Base-by-base conservation (phyloP, 2,329 filamentous ascomycete species). In the Alternaria sp. region DNA sequence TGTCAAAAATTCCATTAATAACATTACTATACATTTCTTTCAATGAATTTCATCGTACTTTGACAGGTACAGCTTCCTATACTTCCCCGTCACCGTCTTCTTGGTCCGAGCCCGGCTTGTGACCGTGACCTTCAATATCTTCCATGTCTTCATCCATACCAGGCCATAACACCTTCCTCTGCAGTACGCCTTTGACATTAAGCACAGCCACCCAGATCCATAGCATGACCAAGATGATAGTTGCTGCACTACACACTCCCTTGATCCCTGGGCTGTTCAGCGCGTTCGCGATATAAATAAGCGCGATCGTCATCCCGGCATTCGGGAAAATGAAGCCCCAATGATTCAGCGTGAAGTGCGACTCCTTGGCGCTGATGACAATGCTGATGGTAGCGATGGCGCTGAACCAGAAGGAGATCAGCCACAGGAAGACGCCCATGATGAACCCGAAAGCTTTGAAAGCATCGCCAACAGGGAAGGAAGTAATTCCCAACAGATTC, bases 261-360 rank as follows among this genome's bases (percentile, higher is more conserved):
- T 68, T 83, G 71, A 89, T 77, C 0, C 80, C 84, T 0, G 78
- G 59, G 63, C 85, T 88, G 0, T 81, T 72, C 12, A 88, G 77
- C 0, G 77, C 81, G n/a, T 81, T 80, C 2, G 85, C 87, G 47
- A 89, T 79, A 8, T 85, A 79, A 34, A 62, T 89, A 83, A 44
- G 83, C 80, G 5, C 86, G 82, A 58, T 80, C 1, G 85, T 86
- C 57, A 89, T 85, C 0, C 88, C 88, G 1, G 84, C 86, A 61
- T 89, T 26, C 80, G 86, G 87, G 68, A 90, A 89, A 22, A 90
- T 83, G 73, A 88, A 88, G 8, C 85, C 86, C 87, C 87, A 90
- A 63, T 65, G 70, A 38, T 72, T 73, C 7, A 73, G 57, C 22
- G 69, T 72, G 14, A 73, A 73, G 49, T 70, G 67, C 59, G 82